Evolutionary conservation across 192 early-diverging fungal genomes (phyloP), one percentile per base, ranked within the genome.

Genomic region (Paraglomus occultum): DNA sequence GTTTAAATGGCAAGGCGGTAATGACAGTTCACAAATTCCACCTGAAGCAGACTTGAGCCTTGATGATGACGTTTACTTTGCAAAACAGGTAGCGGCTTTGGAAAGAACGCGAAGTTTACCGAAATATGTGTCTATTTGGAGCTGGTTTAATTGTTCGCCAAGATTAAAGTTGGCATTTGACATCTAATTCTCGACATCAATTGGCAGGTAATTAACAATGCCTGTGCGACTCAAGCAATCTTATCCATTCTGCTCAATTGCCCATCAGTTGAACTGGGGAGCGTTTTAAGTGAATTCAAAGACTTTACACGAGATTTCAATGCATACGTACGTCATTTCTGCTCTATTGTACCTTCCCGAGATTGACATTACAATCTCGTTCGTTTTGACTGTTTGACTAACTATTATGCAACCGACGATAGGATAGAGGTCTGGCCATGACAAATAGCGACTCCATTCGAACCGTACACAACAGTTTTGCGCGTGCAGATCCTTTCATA

Each of bases 161-260:
- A 6, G 0, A 17, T 38, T 45, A 1, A 42, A 8, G 22, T 4
- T 22, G 48, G 2, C 43, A 9, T 69, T 14, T 8, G 43, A 45
- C 51, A 51, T 51, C 18, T 51, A 17, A 51, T 18, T 51, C 51
- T 18, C 51, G 18, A 47, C 64, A 55, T 46, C 15, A 14, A 38
- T 20, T 39, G 73, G 12, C 86, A 93, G 78, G 84, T 93, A 2
- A 90, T 93, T 52, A 81, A 87, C 18, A 94, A 94, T 78, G 92
- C 92, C 0, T 94, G 92, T 60, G 92, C 92, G 39, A 94, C 92
- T 1, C 92, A 94, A 70, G 92, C 92, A 5, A 92, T 94, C 63
- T 72, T 94, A 14, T 87, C 88, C 1, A 83, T 94, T 38, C 71
- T 94, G 54, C 71, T 94, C 20, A 92, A 94, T 71, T 74, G 78